Percentiles rank a stretch among this genome's conserved stretches.
These are phyloP conservation scores for Penicillium glabrum DNA, from an alignment of 2,329 filamentous ascomycete species.

Conservation along the genomic window DNA sequence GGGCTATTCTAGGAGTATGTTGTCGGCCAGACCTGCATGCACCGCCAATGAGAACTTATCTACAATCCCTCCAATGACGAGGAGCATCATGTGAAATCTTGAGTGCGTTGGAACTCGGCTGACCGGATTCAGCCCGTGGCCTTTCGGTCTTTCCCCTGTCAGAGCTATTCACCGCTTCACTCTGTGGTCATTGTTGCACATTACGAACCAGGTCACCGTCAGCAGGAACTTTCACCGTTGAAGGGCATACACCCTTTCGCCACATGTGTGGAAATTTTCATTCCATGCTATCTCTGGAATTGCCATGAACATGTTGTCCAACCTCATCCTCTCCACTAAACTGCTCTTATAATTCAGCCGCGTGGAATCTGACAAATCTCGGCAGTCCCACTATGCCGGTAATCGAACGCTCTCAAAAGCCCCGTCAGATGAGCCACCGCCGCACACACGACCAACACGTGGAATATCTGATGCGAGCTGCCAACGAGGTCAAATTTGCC, in stretches of 20 bases:
- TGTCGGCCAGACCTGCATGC: conserved; percentile 7
- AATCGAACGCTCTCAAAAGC: conserved; percentile 81
- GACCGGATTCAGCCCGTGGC: conserved; percentile 18
- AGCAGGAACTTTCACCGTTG: conserved; percentile 16
- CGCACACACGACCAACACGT: conserved; percentile 81
- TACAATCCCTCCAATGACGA: conserved; percentile 1
- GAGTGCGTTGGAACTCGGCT: conserved; percentile 22
- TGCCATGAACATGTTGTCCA: conserved; percentile 26
- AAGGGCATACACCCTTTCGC: neutral
- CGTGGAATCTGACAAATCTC: conserved; percentile 47
- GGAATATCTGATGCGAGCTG: conserved; percentile 94
- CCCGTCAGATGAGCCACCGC: conserved; percentile 79
- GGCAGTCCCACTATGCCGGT: conserved; percentile 66
- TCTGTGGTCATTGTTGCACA: conserved; percentile 24
- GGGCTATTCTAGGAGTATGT: conserved; percentile 4
- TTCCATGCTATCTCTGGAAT: conserved; percentile 18
- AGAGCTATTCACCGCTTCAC: conserved; percentile 15
- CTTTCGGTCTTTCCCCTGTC: neutral
- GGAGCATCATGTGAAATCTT: conserved; percentile 32
- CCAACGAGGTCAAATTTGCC: conserved; percentile 87
- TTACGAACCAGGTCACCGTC: conserved; percentile 20
- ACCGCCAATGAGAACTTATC: conserved; percentile 14
- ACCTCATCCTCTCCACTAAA: conserved; percentile 13
- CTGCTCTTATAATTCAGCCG: conserved; percentile 17
- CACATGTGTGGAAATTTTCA: conserved; percentile 15